Evolutionary conservation across 257 asterid species (phyloP).

Genomic region (Gentiana straminea): DNA sequence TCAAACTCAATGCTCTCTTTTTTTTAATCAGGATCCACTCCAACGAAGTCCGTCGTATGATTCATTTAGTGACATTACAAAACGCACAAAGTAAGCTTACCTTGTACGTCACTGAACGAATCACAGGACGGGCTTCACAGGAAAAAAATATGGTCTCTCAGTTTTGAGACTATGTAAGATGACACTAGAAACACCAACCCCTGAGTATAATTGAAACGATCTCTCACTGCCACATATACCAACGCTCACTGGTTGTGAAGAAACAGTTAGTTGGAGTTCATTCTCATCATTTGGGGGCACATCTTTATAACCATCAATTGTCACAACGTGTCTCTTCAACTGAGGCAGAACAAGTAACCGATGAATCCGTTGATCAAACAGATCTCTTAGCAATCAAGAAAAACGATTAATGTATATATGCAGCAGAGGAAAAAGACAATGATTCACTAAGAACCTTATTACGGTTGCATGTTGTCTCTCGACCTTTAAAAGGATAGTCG

Average conservation of each 20-base stretch:
- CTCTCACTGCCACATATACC: conserved; percentile 85
- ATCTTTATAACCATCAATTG: conserved; percentile 73
- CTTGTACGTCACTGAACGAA: too few relatives aligned
- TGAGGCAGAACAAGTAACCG: conserved; percentile 14
- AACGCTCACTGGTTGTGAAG: conserved; percentile 83
- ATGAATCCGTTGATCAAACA: background rate
- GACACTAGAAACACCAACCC: conserved; percentile 30
- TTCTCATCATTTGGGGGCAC: conserved; percentile 50
- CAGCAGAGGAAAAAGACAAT: too few relatives aligned
- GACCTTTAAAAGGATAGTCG: conserved; percentile 64
- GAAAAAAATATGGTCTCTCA: too few relatives aligned
- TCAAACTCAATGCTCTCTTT: background rate
- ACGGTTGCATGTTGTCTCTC: conserved; percentile 49
- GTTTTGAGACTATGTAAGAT: background rate
- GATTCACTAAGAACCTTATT: conserved; percentile 32
- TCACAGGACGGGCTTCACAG: too few relatives aligned
- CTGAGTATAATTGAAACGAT: conserved; percentile 67
- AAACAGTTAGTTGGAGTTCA: conserved; percentile 65
- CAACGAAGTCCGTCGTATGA: too few relatives aligned
- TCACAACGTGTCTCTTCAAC: conserved; percentile 63
- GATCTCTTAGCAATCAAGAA: too few relatives aligned
- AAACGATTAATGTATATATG: too few relatives aligned
- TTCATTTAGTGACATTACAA: too few relatives aligned
- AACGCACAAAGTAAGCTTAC: too few relatives aligned
- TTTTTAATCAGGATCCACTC: too few relatives aligned